phyloP scores from a whole-genome alignment of 164 flowering plant species.

The Kingdonia uniflora region DNA sequence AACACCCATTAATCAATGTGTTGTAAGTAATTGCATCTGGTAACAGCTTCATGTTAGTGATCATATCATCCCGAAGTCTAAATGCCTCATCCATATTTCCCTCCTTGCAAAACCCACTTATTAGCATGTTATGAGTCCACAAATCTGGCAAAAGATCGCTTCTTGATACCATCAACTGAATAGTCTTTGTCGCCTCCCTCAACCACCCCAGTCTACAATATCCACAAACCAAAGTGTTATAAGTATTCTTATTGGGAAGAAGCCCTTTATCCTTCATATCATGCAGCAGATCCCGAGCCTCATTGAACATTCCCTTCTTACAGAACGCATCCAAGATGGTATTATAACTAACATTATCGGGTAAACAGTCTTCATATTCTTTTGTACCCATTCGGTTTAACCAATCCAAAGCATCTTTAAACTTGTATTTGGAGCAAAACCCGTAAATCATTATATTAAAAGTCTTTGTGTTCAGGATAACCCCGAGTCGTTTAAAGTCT shows the following conservation, averaged over 20 bases:
- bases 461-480: constrained; percentile 31
- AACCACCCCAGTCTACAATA: constrained; percentile 66
- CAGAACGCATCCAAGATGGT: constrained; percentile 50
- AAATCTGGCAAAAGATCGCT: constrained; percentile 50
- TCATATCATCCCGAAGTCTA: constrained; percentile 55
- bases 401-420: constrained; percentile 42
- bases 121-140: constrained; percentile 75
- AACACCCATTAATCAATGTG: constrained; percentile 67
- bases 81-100: constrained; percentile 60
- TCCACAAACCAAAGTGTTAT: constrained; percentile 59
- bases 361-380: constrained; percentile 18
- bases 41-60: constrained; percentile 31
- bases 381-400: constrained; percentile 36
- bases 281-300: constrained; percentile 46
- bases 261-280: constrained; percentile 66
- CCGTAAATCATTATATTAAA: constrained; percentile 63
- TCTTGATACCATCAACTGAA: constrained; percentile 70
- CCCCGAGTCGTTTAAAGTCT: constrained; percentile 36
- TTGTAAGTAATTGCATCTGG: constrained; percentile 79
- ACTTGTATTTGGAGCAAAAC: constrained; percentile 42
- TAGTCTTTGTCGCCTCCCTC: constrained; percentile 48
- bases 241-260: constrained; percentile 50
- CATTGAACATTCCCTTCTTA: constrained; percentile 53
- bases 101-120: constrained; percentile 51
- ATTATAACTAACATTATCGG: constrained; percentile 67